Conservation (phyloP, 2,329 filamentous ascomycete genomes). For the Berkeleyomyces basicola region DNA sequence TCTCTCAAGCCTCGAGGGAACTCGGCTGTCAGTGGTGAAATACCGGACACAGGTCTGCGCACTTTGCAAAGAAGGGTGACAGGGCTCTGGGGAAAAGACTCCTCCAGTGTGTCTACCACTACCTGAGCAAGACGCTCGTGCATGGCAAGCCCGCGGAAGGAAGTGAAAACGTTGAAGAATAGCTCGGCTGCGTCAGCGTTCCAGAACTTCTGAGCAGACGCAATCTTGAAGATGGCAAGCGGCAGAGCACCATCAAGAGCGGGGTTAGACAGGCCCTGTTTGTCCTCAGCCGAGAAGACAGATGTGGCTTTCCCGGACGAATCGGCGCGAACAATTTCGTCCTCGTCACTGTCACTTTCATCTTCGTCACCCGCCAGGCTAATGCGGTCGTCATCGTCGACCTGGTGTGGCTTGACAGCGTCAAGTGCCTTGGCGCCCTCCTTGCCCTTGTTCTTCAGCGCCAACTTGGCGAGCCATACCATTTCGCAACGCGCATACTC, state of each 20-base stretch:
- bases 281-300: slow-evolving; percentile 31
- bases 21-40: slow-evolving; percentile 44
- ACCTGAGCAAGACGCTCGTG: slow-evolving; percentile 51
- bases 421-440: slow-evolving; percentile 20
- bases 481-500: slow-evolving; percentile 87
- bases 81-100: slow-evolving; percentile 41
- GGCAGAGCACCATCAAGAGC: slow-evolving; percentile 88
- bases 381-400: slow-evolving; percentile 33
- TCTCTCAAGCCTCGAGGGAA: slow-evolving; percentile 58
- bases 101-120: slow-evolving; percentile 48
- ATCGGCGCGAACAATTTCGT: slow-evolving; percentile 27
- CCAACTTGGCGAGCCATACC: slow-evolving; percentile 73
- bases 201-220: slow-evolving; percentile 60
- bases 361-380: slow-evolving; percentile 26
- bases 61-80: slow-evolving; percentile 55
- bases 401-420: slow-evolving; percentile 29
- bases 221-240: slow-evolving; percentile 75
- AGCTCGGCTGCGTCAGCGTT: slow-evolving; percentile 47
- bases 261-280: slow-evolving; percentile 53
- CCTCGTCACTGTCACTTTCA: slow-evolving; percentile 26
- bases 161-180: slow-evolving; percentile 67
- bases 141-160: slow-evolving; percentile 45
- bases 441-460: slow-evolving; percentile 36
- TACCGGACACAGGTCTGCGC: slow-evolving; percentile 49
- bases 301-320: slow-evolving; percentile 26